Conservation (phyloP, 805 yeast species). For the Candida ulmi region DNA sequence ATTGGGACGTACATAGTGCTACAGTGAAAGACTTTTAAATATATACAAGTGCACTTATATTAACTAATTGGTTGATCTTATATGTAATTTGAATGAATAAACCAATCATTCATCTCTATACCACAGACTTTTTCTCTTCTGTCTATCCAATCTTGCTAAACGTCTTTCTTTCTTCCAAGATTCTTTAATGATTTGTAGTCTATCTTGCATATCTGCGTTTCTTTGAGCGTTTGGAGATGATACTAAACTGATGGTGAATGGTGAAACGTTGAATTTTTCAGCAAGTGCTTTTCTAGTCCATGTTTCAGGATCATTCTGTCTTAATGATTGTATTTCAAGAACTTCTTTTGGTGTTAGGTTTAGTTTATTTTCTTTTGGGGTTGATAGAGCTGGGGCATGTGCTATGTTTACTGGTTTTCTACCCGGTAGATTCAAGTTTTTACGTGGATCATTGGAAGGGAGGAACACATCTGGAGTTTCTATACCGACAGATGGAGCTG, state of each 20-base stretch:
- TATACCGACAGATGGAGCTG: conserved; percentile 57
- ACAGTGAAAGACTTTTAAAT: too few relatives aligned
- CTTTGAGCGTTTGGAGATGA: conserved; percentile 39
- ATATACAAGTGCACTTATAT: not conserved
- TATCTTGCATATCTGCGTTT: conserved; percentile 37
- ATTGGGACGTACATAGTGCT: too few relatives aligned
- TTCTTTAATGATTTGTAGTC: conserved; percentile 39
- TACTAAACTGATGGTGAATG: conserved; percentile 47
- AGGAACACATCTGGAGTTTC: conserved; percentile 65
- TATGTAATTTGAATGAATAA: not conserved
- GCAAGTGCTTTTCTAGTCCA: conserved; percentile 66
- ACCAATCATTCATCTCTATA: conserved; percentile 36
- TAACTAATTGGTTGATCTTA: not conserved
- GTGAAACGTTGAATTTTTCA: conserved; percentile 47
- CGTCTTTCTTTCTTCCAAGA: conserved; percentile 44
- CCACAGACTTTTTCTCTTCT: conserved; percentile 59
- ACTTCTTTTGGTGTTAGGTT: conserved; percentile 54
- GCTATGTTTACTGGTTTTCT: conserved; percentile 18
- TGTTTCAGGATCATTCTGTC: conserved; percentile 50
- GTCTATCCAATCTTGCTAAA: conserved; percentile 49
- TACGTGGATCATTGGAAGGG: conserved; percentile 57
- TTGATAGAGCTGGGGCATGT: conserved; percentile 34
- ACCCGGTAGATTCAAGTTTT: conserved; percentile 27
- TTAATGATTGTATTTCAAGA: conserved; percentile 48
- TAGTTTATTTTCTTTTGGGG: conserved; percentile 38